Evolutionary conservation across 108 stramenopile species (phyloP).

Genomic region (Aurantiochytrium sp.): DNA sequence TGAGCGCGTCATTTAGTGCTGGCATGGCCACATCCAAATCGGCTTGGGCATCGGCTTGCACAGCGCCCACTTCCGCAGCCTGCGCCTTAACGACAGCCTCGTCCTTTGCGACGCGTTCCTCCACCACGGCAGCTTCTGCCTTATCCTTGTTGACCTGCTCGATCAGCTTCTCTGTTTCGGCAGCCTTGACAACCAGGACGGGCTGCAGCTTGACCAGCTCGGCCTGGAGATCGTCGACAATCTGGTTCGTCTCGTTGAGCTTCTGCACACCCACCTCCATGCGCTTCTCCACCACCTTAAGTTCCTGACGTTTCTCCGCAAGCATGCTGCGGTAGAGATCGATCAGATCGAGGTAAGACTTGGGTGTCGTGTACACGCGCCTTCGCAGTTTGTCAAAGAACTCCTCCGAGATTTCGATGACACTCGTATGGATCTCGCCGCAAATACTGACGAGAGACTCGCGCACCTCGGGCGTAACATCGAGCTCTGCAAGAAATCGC

Average conservation of each 20-base stretch:
- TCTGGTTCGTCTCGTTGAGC: slow-evolving; percentile 51
- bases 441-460: slow-evolving; percentile 40
- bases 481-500: slow-evolving; percentile 38
- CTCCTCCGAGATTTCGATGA: slow-evolving; percentile 30
- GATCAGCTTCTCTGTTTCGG: slow-evolving; percentile 45
- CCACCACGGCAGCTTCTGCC: slow-evolving; percentile 39
- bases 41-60: slow-evolving; percentile 54
- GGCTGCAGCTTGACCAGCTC: slow-evolving; percentile 52
- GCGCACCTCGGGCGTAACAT: slow-evolving; percentile 6
- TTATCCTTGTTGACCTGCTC: slow-evolving; percentile 38
- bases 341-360: slow-evolving; percentile 62
- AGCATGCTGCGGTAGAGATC: slow-evolving; percentile 47
- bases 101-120: slow-evolving; percentile 38
- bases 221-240: slow-evolving; percentile 49
- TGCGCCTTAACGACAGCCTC: slow-evolving; percentile 48
- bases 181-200: slow-evolving; percentile 42
- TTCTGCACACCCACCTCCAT: slow-evolving; percentile 53
- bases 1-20: slow-evolving; percentile 46
- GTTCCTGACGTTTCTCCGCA: slow-evolving; percentile 26
- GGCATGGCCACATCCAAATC: slow-evolving; percentile 57
- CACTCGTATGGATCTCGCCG: slow-evolving; percentile 43
- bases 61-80: slow-evolving; percentile 46
- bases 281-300: slow-evolving; percentile 38
- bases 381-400: slow-evolving; percentile 53
- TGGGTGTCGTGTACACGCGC: slow-evolving; percentile 61